Base-by-base conservation (phyloP, 805 yeast species). In the Starmerella kuoi region DNA sequence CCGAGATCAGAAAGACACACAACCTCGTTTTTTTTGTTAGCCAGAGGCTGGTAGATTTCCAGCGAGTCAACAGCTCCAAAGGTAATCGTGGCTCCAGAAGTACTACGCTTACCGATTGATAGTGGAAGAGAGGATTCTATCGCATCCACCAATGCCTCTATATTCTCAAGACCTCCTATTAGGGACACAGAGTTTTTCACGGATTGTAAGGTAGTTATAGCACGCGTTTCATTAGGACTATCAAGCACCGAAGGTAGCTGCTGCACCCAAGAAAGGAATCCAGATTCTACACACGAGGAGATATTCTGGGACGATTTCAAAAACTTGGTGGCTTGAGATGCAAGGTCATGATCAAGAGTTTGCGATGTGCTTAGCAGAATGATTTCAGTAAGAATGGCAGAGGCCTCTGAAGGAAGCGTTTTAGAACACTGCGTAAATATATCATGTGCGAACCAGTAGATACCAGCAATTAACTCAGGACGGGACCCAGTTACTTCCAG, bases 361-460 rank as follows among this genome's bases (percentile, higher is more conserved):
- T 48, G 49, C 9, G 51, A 37, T 2, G 42, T 28, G 5, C 43
- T 38, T 17, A 40, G 36, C 15, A 47, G 31, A 25, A 47, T 21
- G n/a, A 43, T 41, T 18, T 41, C 38, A 2, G 42, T n/a, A 6
- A 45, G 35, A 1, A 17, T 19, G 12, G 36, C 42, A 8, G 15
- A 4, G 8, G 22, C 32, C 21, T 18, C 21, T 9, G 5, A n/a
- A 14, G 9, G 14, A 11, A 37, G 30, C 2, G 25, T 27, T 15
- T 17, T 19, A 1, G 17, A 22, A 17, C 44, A 36, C 14, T 23
- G 11, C 2, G 25, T 7, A 15, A 27, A 22, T 7, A 44, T 19
- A 3, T n/a, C 4, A 4, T 23, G 19, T 14, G 46, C 45, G 22
- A 48, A 37, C 5, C 26, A 21, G 18, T 12, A 40, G 26, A 40